Base-by-base conservation (phyloP, 768 basidiomycete species). In the Podaxis mareebaensis region DNA sequence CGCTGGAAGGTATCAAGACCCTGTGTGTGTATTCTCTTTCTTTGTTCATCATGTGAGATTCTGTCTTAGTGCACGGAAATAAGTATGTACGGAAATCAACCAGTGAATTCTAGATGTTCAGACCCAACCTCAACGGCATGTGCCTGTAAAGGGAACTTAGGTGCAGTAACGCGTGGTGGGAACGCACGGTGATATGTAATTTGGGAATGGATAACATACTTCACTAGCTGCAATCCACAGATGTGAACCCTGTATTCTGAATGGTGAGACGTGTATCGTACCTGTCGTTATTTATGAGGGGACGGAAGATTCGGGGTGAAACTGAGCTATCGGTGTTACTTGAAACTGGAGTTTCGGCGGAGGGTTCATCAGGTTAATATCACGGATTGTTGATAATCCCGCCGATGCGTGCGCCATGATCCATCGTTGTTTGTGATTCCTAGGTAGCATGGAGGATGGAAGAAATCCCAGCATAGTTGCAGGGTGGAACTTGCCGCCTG, bases 361-460 rank as follows among this genome's bases (percentile, higher is more conserved):
- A 36, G 3, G 20, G 24, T 17, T 8, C 11, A 22, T 11, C 13
- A 24, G 33, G 39, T 6, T 11, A 26, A 55, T 38, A 55, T 15
- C 20, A 36, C 53, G 44, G 61, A 8, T 24, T 55, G 61, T 36
- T 53, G 44, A 55, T 36, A 48, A 62, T 61, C 53, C 53, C 46
- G 61, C 53, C 61, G 61, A 56, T 56, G 42, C 24, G 42, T 22
- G 44, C 20, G 20, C 53, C 44, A 26, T 38, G 20, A 30, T 54
- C 24, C 17, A 8, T 20, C 15, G 20, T 46, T 46, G 3, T 33
- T 33, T 33, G 10, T 33, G 33, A 33, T 10, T 33, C 33, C 8
- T 33, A 10, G 33, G 33, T 33, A 33, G 8, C 33, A 10, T 33
- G 10, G 33, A 33, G 33, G 33, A 33, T 33, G 33, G 8, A 33